These are phyloP conservation scores for Colletotrichum chlorophyti DNA, from an alignment of 2,329 filamentous ascomycete species.

Conservation along the genomic window DNA sequence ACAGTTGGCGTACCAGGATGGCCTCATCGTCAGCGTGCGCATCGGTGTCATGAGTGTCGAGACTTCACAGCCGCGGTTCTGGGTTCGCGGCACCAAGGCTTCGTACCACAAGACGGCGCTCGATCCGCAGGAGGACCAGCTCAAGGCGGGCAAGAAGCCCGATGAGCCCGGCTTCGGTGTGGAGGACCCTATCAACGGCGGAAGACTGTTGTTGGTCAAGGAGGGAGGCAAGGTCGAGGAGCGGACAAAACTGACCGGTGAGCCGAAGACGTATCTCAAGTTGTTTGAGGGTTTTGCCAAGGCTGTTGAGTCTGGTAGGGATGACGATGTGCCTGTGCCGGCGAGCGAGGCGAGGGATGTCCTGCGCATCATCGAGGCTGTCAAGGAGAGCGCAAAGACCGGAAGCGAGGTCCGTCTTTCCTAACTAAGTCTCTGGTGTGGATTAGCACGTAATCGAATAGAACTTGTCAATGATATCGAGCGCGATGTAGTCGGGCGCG, in stretches of 20 bases:
- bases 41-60: slow-evolving; percentile 74
- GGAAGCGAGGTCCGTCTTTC: slow-evolving; percentile 50
- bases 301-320: slow-evolving; percentile 53
- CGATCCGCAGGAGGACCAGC: slow-evolving; percentile 78
- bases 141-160: slow-evolving; percentile 68
- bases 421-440: slow-evolving; percentile 21
- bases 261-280: slow-evolving; percentile 71
- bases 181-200: slow-evolving; percentile 67
- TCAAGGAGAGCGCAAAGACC: slow-evolving; percentile 55
- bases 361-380: slow-evolving; percentile 58
- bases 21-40: slow-evolving; percentile 72
- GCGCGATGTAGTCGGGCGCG: neutral
- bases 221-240: slow-evolving; percentile 57
- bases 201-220: slow-evolving; percentile 58
- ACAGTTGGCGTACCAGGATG: slow-evolving; percentile 69
- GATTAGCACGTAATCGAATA: neutral
- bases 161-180: slow-evolving; percentile 69
- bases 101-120: slow-evolving; percentile 76
- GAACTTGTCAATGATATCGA: neutral
- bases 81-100: slow-evolving; percentile 77
- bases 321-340: slow-evolving; percentile 59
- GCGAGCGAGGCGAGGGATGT: slow-evolving; percentile 60
- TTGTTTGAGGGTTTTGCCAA: slow-evolving; percentile 66
- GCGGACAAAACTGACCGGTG: slow-evolving; percentile 61
- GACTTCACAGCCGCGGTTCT: slow-evolving; percentile 74